Base-by-base conservation (phyloP, 768 basidiomycete genomes). In the Calocera viscosa region DNA sequence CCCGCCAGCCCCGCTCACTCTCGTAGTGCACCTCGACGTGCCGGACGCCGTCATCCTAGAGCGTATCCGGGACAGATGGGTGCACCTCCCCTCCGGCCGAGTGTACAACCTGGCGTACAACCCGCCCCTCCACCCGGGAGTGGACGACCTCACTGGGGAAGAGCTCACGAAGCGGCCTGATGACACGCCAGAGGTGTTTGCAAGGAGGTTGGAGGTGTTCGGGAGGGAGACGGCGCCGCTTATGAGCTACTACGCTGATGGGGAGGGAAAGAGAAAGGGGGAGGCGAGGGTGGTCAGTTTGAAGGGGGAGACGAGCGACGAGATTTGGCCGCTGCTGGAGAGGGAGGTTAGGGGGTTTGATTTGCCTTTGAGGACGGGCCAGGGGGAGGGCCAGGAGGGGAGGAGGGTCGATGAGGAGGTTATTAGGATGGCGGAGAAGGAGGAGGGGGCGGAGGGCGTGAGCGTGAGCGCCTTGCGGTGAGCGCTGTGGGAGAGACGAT, bases 101-200 rank as follows among this genome's bases (percentile, higher is more conserved):
- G 86, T 94, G 14, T 96, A 96, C 80, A 95, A 94, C 76, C 80
- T 86, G 75, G 86, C 86, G 8, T 95, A 91, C 77, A 95, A 93
- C 75, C 86, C 81, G 16, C 94, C 93, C 17, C 86, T 85, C 71
- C 83, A 88, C 1, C 80, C 85, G 3, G 91, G 94, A 0, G 79
- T 82, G 64, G 93, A 96, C 77, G 91, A 96, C 72, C 78, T 84
- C 65, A 94, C 93, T 0, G 91, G 91, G 28, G 92, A 95, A 73
- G 85, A 87, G 3, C 80, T 95, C n/a, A 85, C 82, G n/a, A 89
- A 88, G 72, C 82, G 93, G 30, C 88, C 90, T 17, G 93, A 95
- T 72, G 93, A 95, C 73, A 89, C 89, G 74, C 90, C 91, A 2
- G 91, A 90, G 75, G 80, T 85, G 35, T 93, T 93, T 74, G 80